Evolutionary conservation across 306 rosid species (phyloP), one percentile per base, ranked within the genome.

Genomic region (Vigna unguiculata): DNA sequence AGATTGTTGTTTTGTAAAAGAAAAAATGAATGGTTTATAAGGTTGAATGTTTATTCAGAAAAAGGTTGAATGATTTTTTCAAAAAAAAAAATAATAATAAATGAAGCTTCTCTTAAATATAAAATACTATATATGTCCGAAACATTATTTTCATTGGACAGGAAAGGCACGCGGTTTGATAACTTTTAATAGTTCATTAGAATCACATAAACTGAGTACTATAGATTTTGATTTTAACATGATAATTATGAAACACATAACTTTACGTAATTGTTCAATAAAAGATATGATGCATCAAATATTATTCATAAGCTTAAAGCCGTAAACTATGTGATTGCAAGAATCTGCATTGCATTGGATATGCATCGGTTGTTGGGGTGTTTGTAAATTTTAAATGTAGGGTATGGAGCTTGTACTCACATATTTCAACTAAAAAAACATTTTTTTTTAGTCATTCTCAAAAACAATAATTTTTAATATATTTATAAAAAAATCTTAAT

Each of bases 281-380:
- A 59, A 59, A 61, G 45, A 61, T 61, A 34, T 60, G 16, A 15
- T 60, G 34, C 13, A 60, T 60, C 21, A 60, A 60, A 60, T 60
- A 32, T 60, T 60, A 30, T 30, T 60, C 32, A 34, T 7, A 28
- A 28, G 32, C 14, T 61, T 34, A 43, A 43, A 43, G 48, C 48
- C 48, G 3, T 43, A 61, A 61, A 34, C 68, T 7, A 32, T 8
- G 68, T n/a, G 24, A 34, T 16, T 34, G 68, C 15, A 34, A n/a
- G 68, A 34, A 34, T 32, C 46, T 61, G 5, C 54, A 43, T 43
- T 41, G 51, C 34, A 10, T 21, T 65, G 51, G 71, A 64, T 28
- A 28, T 41, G 17, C 52, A 66, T 13, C 17, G 64, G 64, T 58
- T 58, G 64, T 59, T 59, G 66, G 40, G 3, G 63, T 16, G 63